Percentiles rank a stretch among this genome's conserved stretches.
Evolutionary conservation across 164 flowering plant species (phyloP).

Genomic region (Akebia trifoliata): DNA sequence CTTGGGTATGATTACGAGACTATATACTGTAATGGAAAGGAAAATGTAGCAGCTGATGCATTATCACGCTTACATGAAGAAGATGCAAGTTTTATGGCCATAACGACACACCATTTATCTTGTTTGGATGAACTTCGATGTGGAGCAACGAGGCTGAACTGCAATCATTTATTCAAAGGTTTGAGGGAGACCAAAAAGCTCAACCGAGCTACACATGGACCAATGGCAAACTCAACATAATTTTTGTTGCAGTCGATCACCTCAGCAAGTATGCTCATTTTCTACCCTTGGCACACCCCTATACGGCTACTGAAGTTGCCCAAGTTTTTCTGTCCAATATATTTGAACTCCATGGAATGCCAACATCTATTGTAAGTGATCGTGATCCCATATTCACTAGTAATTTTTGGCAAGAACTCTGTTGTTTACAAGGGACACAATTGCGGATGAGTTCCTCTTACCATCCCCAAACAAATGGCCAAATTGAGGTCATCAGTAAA

Average conservation of each 20-base stretch:
- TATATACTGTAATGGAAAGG: not conserved
- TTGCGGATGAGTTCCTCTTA: not conserved
- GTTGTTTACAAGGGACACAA: not conserved
- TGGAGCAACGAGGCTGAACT: too few relatives aligned
- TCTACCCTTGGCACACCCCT: not conserved
- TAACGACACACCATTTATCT: too few relatives aligned
- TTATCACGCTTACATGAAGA: not conserved
- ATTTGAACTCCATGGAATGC: not conserved
- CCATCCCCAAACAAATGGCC: too few relatives aligned
- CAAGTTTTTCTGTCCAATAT: not conserved
- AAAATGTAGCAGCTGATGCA: not conserved
- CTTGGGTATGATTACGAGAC: conserved; percentile 1
- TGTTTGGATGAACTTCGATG: too few relatives aligned
- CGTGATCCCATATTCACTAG: not conserved
- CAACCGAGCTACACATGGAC: too few relatives aligned
- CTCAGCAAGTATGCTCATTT: not conserved
- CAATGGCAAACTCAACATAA: too few relatives aligned
- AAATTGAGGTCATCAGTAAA: too few relatives aligned
- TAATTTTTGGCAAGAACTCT: not conserved
- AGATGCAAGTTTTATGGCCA: too few relatives aligned
- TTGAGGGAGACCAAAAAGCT: too few relatives aligned
- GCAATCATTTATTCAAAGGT: too few relatives aligned
- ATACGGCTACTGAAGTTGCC: not conserved
- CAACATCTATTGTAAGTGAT: not conserved
- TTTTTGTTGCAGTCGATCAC: too few relatives aligned